A percentile compares a stretch with the other conserved stretches of the same genome.
These are phyloP conservation scores for Drechslerella coelobrocha DNA, from an alignment of 2,329 filamentous ascomycete species.

Conservation along the genomic window DNA sequence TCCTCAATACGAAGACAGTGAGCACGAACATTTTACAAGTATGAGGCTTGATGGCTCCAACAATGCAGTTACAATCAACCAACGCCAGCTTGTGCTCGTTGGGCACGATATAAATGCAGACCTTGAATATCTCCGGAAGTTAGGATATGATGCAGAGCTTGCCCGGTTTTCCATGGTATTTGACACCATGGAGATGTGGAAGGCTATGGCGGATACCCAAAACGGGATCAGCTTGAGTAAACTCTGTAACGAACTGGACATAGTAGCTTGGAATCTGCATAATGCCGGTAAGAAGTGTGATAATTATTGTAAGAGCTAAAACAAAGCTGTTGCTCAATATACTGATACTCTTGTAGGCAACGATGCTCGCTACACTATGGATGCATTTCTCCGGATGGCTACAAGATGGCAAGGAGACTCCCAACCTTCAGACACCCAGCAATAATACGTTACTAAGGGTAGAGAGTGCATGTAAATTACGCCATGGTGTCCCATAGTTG, in stretches of 20 bases:
- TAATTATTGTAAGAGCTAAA: neutral
- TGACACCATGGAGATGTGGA: slow-evolving; percentile 77
- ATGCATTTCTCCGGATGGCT: slow-evolving; percentile 72
- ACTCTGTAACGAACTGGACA: slow-evolving; percentile 70
- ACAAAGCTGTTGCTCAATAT: neutral
- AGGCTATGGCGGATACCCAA: slow-evolving; percentile 65
- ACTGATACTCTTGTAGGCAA: slow-evolving; percentile 65
- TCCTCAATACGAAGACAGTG: neutral
- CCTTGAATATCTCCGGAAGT: slow-evolving; percentile 68
- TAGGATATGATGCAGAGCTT: slow-evolving; percentile 69
- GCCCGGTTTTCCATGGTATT: slow-evolving; percentile 69
- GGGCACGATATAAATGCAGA: slow-evolving; percentile 77
- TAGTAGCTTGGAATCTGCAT: slow-evolving; percentile 73
- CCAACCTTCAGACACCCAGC: too few relatives aligned
- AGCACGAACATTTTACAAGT: slow-evolving; percentile 20
- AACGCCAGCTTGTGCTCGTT: slow-evolving; percentile 73
- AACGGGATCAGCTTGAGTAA: slow-evolving; percentile 66
- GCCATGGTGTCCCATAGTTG: too few relatives aligned
- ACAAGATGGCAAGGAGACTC: slow-evolving; percentile 56
- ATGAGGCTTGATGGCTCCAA: slow-evolving; percentile 18
- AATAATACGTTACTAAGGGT: too few relatives aligned
- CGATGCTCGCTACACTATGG: slow-evolving; percentile 80
- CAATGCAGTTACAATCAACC: slow-evolving; percentile 33
- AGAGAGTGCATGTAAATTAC: too few relatives aligned
- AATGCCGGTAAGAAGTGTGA: slow-evolving; percentile 73